These are phyloP conservation scores for Bipolaris gigantea DNA, from an alignment of 2,329 filamentous ascomycete genomes.

Conservation along the genomic window DNA sequence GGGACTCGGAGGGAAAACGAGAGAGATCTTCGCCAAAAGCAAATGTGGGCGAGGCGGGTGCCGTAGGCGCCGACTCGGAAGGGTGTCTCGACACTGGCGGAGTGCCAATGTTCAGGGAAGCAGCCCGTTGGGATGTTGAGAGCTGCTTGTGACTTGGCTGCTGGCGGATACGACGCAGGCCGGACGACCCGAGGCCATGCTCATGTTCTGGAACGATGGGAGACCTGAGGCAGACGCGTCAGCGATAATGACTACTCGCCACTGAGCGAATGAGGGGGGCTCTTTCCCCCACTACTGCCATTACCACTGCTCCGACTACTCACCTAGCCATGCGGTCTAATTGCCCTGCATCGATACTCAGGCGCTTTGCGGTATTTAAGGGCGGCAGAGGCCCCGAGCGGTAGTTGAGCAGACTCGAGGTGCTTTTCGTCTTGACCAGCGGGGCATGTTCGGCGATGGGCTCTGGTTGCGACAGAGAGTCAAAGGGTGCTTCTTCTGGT, in stretches of 20 bases:
- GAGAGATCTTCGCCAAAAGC: slow-evolving; percentile 83
- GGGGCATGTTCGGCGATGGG: slow-evolving; percentile 35
- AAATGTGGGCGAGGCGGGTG: slow-evolving; percentile 66
- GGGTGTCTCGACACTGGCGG: slow-evolving; percentile 56
- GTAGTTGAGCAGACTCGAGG: slow-evolving; percentile 51
- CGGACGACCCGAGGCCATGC: slow-evolving; percentile 80
- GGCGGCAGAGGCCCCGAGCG: slow-evolving; percentile 36
- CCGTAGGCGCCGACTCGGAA: slow-evolving; percentile 60
- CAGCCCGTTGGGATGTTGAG: slow-evolving; percentile 64
- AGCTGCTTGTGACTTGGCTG: slow-evolving; percentile 62
- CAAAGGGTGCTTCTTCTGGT: slow-evolving; percentile 36
- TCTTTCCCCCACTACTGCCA: slow-evolving; percentile 18
- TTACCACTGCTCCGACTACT: slow-evolving; percentile 29
- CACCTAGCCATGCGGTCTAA: slow-evolving; percentile 75
- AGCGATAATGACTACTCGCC: slow-evolving; percentile 12
- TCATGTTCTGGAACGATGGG: slow-evolving; percentile 84
- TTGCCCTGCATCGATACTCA: slow-evolving; percentile 75
- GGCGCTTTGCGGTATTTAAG: slow-evolving; percentile 64
- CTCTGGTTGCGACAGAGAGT: slow-evolving; percentile 22
- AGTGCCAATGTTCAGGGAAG: slow-evolving; percentile 68
- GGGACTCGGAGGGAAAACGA: slow-evolving; percentile 90
- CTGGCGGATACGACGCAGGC: slow-evolving; percentile 91
- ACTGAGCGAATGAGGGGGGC: not conserved
- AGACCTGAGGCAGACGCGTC: slow-evolving; percentile 58
- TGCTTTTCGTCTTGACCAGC: slow-evolving; percentile 54